phyloP scores from a whole-genome alignment of 208 protist genomes.

The Acanthamoeba culbertsoni region DNA sequence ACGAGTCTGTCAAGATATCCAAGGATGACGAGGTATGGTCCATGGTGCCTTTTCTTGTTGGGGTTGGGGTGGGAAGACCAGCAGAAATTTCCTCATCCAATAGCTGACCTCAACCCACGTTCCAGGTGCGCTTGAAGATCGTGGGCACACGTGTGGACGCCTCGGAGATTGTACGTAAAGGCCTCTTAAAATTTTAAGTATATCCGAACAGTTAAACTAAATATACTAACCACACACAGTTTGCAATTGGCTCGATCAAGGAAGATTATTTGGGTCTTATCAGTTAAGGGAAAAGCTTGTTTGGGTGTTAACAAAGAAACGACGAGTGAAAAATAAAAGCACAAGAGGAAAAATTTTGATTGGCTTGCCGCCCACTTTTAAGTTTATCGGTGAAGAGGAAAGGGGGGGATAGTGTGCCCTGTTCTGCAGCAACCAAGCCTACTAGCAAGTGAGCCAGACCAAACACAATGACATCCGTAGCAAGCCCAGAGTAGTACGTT shows the following conservation, averaged over 20 bases:
- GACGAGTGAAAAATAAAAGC: too few relatives aligned
- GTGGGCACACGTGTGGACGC: constrained; percentile 71
- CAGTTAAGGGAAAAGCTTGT: not conserved
- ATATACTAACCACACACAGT: constrained; percentile 21
- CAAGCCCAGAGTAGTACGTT: too few relatives aligned
- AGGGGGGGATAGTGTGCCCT: too few relatives aligned
- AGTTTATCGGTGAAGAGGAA: too few relatives aligned
- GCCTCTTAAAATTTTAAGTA: not conserved
- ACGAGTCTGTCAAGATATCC: constrained; percentile 64
- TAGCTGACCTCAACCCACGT: not conserved
- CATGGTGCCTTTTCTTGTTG: not conserved
- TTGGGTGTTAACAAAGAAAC: too few relatives aligned
- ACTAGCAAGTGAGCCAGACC: too few relatives aligned
- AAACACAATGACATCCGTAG: too few relatives aligned
- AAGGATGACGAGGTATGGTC: constrained; percentile 64
- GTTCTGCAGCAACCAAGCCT: too few relatives aligned
- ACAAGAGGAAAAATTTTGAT: too few relatives aligned
- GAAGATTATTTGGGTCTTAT: constrained; percentile 76
- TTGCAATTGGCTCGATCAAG: constrained; percentile 78
- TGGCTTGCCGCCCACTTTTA: too few relatives aligned
- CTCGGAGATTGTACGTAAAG: constrained; percentile 67
- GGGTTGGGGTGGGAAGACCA: not conserved
- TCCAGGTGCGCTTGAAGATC: constrained; percentile 72
- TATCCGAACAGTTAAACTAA: not conserved
- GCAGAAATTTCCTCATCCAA: not conserved